Percentiles rank a stretch among this genome's conserved stretches.
Conservation (phyloP, 139 green algal genomes). For the Volvox reticuliferus region DNA sequence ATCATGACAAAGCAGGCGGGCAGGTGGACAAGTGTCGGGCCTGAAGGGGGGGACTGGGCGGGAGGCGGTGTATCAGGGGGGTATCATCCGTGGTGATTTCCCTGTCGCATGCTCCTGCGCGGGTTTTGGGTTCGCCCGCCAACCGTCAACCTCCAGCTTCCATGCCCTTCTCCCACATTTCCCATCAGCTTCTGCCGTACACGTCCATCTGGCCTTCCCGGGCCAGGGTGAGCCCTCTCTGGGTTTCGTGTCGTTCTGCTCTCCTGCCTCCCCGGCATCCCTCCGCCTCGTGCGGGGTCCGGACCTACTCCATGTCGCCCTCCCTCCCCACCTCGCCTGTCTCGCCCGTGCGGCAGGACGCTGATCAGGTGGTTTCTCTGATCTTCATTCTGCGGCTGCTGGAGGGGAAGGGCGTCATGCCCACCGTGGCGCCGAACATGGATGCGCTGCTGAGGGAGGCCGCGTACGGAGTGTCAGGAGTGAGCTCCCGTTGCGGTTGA, state of each 20-base stretch:
- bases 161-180: too few relatives aligned
- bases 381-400: conserved; percentile 44
- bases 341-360: neutral
- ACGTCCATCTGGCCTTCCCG: neutral
- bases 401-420: conserved; percentile 38
- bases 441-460: neutral
- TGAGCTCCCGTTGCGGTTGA: neutral
- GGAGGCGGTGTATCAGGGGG: too few relatives aligned
- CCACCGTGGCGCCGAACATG: conserved; percentile 37
- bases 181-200: neutral
- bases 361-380: conserved; percentile 4
- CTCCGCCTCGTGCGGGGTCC: neutral
- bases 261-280: neutral
- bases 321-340: neutral
- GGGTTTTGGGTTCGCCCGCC: too few relatives aligned
- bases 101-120: too few relatives aligned
- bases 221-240: too few relatives aligned
- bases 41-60: too few relatives aligned
- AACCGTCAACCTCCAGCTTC: too few relatives aligned
- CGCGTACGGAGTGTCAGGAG: neutral
- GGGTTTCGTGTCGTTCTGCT: too few relatives aligned
- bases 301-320: neutral
- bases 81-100: too few relatives aligned
- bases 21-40: too few relatives aligned
- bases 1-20: too few relatives aligned